These are phyloP conservation scores for Talaromyces islandicus DNA, from an alignment of 2,329 filamentous ascomycete genomes.

Conservation along the genomic window DNA sequence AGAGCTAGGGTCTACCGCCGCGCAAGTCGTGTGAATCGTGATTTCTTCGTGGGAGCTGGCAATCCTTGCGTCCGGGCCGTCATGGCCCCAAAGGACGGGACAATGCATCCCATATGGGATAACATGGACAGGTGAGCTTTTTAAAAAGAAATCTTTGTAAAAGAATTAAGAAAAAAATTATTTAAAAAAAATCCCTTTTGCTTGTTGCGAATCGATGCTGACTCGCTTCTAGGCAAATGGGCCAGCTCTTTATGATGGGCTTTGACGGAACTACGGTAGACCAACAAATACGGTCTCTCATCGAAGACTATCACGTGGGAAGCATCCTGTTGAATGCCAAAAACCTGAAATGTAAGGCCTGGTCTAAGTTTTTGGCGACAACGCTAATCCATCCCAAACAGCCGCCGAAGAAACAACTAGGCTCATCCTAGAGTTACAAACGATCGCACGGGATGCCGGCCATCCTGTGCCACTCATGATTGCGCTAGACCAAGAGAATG, in stretches of 20 bases:
- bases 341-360: constrained; percentile 59
- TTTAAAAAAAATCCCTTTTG: too few species aligned
- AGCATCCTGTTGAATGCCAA: constrained; percentile 67
- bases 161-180: too few species aligned
- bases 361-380: background rate
- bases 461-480: constrained; percentile 86
- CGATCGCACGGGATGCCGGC: constrained; percentile 81
- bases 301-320: constrained; percentile 70
- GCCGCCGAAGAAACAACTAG: constrained; percentile 85
- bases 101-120: constrained; percentile 36
- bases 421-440: constrained; percentile 86
- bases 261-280: constrained; percentile 61
- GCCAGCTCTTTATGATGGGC: constrained; percentile 61
- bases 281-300: constrained; percentile 57
- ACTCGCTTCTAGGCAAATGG: constrained; percentile 61
- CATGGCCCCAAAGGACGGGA: constrained; percentile 37
- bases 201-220: constrained; percentile 40
- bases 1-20: background rate
- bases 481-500: constrained; percentile 94
- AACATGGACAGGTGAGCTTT: constrained; percentile 34
- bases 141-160: too few species aligned
- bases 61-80: constrained; percentile 28
- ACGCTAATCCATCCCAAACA: constrained; percentile 40
- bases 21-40: background rate
- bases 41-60: constrained; percentile 15